phyloP scores from a whole-genome alignment of 2,329 filamentous ascomycete species.

The Didymella arachidicola region DNA sequence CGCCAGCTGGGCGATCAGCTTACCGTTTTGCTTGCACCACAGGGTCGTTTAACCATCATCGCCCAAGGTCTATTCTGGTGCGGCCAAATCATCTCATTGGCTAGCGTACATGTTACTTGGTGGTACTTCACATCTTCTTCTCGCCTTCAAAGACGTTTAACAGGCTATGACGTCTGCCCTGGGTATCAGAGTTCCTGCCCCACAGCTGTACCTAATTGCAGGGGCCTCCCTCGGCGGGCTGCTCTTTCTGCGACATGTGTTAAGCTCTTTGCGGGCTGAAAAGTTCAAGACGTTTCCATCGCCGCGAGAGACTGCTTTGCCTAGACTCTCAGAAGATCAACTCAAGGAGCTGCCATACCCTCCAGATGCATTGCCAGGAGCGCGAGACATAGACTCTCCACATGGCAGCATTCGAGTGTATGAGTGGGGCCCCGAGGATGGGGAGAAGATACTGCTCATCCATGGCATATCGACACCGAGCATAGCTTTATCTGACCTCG shows the following conservation, averaged over 20 bases:
- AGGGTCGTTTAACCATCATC: constrained; percentile 7
- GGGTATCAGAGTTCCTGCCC: constrained; percentile 28
- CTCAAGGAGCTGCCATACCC: constrained; percentile 63
- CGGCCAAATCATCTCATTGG: constrained; percentile 29
- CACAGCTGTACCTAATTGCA: constrained; percentile 32
- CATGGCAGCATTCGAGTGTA: constrained; percentile 78
- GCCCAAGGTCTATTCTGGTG: constrained; percentile 26
- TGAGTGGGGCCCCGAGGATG: constrained; percentile 78
- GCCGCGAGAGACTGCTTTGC: constrained; percentile 39
- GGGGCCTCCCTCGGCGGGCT: constrained; percentile 40
- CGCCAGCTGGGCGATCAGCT: constrained; percentile 18
- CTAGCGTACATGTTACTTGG: constrained; percentile 13
- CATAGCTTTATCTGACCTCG: constrained; percentile 71
- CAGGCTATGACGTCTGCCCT: constrained; percentile 21
- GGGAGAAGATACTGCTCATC: constrained; percentile 75
- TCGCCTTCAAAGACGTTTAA: constrained; percentile 21
- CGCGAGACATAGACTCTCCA: constrained; percentile 71
- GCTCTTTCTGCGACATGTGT: constrained; percentile 33
- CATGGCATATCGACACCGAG: constrained; percentile 85
- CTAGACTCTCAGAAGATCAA: constrained; percentile 33
- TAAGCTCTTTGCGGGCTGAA: constrained; percentile 28
- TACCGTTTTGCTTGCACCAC: constrained; percentile 6
- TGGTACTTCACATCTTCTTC: constrained; percentile 18
- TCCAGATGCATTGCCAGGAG: constrained; percentile 72
- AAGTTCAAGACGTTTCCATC: constrained; percentile 34